phyloP scores from a whole-genome alignment of 2,329 filamentous ascomycete genomes.

The Thelonectria olida region DNA sequence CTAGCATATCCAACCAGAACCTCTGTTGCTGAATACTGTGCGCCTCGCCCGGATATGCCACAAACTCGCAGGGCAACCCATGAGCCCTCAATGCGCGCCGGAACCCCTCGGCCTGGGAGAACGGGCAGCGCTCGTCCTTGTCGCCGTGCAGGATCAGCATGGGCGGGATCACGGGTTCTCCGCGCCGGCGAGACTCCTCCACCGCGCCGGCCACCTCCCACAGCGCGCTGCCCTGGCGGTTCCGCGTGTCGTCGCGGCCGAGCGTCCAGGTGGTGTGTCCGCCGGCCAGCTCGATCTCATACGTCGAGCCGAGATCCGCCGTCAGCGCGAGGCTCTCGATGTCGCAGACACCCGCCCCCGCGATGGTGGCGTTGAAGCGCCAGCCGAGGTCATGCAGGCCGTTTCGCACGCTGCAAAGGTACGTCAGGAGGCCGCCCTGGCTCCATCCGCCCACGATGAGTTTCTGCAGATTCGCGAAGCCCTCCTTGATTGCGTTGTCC shows the following conservation, averaged over 20 bases:
- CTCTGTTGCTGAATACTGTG: conserved; percentile 13
- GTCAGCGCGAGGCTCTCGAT: conserved; percentile 47
- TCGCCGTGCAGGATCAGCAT: conserved; percentile 29
- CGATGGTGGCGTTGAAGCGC: conserved; percentile 47
- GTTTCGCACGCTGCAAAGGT: conserved; percentile 48
- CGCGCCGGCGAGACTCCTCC: neutral
- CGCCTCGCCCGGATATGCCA: conserved; percentile 21
- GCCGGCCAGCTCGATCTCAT: conserved; percentile 20
- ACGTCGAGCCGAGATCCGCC: conserved; percentile 28
- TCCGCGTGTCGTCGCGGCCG: conserved; percentile 8
- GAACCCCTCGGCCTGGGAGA: conserved; percentile 21
- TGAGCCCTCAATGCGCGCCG: conserved; percentile 18
- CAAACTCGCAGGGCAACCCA: conserved; percentile 21
- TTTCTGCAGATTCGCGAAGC: conserved; percentile 42
- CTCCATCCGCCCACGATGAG: conserved; percentile 49
- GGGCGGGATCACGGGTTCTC: conserved; percentile 12
- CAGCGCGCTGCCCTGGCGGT: conserved; percentile 25
- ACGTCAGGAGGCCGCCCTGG: conserved; percentile 51
- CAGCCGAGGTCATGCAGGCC: conserved; percentile 44
- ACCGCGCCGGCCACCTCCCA: conserved; percentile 23
- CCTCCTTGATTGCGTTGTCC: conserved; percentile 43
- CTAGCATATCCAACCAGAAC: conserved; percentile 30
- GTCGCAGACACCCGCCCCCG: conserved; percentile 49
- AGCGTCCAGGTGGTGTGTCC: conserved; percentile 23
- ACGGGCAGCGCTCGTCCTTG: conserved; percentile 25